phyloP scores from a whole-genome alignment of 306 rosid genomes.

The Argentina anserina region DNA sequence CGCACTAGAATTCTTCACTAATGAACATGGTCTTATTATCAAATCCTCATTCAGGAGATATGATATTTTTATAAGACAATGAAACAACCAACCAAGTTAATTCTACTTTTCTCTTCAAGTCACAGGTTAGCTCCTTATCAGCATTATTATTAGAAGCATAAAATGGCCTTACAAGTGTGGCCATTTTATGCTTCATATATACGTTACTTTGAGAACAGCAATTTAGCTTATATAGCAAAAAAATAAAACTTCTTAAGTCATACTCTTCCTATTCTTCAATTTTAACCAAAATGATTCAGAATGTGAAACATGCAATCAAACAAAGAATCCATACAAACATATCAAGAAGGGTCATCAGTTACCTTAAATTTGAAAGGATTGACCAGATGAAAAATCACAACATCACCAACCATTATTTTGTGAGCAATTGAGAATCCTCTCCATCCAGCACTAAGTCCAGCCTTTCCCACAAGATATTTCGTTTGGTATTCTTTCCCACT shows the following conservation, averaged over 20 bases:
- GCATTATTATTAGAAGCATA: not conserved
- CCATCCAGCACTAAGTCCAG: conserved; percentile 57
- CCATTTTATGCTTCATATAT: too few relatives aligned
- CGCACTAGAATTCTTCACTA: not conserved
- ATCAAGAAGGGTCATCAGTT: conserved; percentile 5
- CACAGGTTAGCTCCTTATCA: not conserved
- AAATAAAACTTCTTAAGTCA: not conserved
- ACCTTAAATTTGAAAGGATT: conserved; percentile 46
- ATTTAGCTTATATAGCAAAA: not conserved
- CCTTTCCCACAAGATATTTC: conserved; percentile 38
- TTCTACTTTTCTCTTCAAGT: not conserved
- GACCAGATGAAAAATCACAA: conserved; percentile 35
- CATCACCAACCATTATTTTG: conserved; percentile 37
- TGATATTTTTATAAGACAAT: not conserved
- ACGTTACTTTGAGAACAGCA: not conserved
- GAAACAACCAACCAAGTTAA: not conserved
- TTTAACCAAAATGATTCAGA: not conserved
- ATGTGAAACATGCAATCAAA: not conserved
- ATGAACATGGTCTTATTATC: not conserved
- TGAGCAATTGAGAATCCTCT: conserved; percentile 43
- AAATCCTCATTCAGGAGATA: not conserved
- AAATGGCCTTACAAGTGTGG: not conserved
- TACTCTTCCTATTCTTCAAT: not conserved
- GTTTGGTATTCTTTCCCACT: conserved; percentile 24
- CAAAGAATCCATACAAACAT: not conserved